A percentile compares a stretch with the other conserved stretches of the same genome.
phyloP scores from a whole-genome alignment of 345 rosid genomes.

The Corchorus olitorius region DNA sequence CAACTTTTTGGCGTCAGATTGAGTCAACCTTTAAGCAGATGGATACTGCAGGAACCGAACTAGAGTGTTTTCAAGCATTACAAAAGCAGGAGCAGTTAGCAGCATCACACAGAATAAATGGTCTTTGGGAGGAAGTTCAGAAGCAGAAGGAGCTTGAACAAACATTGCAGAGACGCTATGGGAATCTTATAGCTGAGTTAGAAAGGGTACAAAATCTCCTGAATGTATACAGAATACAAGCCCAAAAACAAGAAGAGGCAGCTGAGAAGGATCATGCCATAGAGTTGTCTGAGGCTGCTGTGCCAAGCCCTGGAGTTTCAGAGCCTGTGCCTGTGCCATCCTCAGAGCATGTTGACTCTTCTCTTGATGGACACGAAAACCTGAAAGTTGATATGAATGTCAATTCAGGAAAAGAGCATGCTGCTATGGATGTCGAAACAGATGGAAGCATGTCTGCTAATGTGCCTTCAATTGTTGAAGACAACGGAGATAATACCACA shows the following conservation, averaged over 20 bases:
- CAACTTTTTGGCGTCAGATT: slow-evolving; percentile 70
- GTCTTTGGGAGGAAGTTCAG: slow-evolving; percentile 81
- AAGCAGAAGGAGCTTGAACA: slow-evolving; percentile 90
- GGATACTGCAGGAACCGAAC: slow-evolving; percentile 85
- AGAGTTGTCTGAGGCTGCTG: slow-evolving; percentile 25
- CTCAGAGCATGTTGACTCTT: slow-evolving; percentile 22
- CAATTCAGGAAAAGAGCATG: slow-evolving; percentile 24
- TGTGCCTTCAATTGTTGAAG: slow-evolving; percentile 15
- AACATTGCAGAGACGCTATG: slow-evolving; percentile 72
- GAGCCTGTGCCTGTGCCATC: slow-evolving; percentile 23
- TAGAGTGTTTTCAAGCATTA: slow-evolving; percentile 85
- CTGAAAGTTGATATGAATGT: slow-evolving; percentile 22
- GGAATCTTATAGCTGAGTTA: slow-evolving; percentile 56
- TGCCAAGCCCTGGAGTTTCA: slow-evolving; percentile 22
- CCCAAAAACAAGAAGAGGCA: slow-evolving; percentile 51
- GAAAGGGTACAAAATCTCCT: slow-evolving; percentile 57
- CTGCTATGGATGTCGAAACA: background rate
- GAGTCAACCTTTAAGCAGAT: slow-evolving; percentile 79
- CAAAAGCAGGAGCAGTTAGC: slow-evolving; percentile 96
- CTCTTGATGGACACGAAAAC: slow-evolving; percentile 17
- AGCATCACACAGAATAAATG: slow-evolving; percentile 76
- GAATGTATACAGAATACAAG: slow-evolving; percentile 50
- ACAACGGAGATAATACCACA: slow-evolving; percentile 21
- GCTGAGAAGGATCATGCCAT: slow-evolving; percentile 40
- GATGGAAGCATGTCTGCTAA: slow-evolving; percentile 23